phyloP scores from a whole-genome alignment of 108 stramenopile genomes.

The Seminavis robusta region DNA sequence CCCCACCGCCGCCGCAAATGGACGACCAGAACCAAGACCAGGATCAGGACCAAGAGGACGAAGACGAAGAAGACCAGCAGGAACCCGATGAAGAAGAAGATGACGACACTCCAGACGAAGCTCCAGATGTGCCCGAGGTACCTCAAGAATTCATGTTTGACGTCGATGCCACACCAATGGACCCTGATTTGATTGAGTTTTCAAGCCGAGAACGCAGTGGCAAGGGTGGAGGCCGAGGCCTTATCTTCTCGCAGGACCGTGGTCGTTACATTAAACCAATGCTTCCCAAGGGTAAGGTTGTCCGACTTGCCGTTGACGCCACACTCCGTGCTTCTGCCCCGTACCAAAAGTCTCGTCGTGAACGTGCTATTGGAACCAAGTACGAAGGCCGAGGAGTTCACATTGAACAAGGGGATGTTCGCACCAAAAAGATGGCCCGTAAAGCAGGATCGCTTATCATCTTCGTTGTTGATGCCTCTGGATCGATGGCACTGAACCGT shows the following conservation, averaged over 20 bases:
- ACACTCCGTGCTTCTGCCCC: constrained; percentile 94
- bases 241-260: constrained; percentile 95
- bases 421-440: constrained; percentile 94
- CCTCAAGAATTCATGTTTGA: constrained; percentile 99
- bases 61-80: constrained; percentile 84
- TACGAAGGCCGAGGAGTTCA: constrained; percentile 79
- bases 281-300: constrained; percentile 94
- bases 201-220: constrained; percentile 72
- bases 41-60: constrained; percentile 75
- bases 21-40: constrained; percentile 81
- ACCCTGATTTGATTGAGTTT: constrained; percentile 92
- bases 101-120: constrained; percentile 56
- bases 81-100: constrained; percentile 73
- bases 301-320: constrained; percentile 86
- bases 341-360: constrained; percentile 86
- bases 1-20: constrained; percentile 84
- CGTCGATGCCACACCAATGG: constrained; percentile 91
- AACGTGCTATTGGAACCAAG: constrained; percentile 71
- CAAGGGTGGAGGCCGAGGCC: constrained; percentile 93
- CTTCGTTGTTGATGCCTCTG: constrained; percentile 94
- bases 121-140: constrained; percentile 82
- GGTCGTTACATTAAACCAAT: constrained; percentile 97
- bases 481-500: constrained; percentile 96
- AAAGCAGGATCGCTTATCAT: constrained; percentile 97
- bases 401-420: constrained; percentile 88